phyloP scores from a whole-genome alignment of 2,329 filamentous ascomycete genomes.

The Coniochaeta sp. region DNA sequence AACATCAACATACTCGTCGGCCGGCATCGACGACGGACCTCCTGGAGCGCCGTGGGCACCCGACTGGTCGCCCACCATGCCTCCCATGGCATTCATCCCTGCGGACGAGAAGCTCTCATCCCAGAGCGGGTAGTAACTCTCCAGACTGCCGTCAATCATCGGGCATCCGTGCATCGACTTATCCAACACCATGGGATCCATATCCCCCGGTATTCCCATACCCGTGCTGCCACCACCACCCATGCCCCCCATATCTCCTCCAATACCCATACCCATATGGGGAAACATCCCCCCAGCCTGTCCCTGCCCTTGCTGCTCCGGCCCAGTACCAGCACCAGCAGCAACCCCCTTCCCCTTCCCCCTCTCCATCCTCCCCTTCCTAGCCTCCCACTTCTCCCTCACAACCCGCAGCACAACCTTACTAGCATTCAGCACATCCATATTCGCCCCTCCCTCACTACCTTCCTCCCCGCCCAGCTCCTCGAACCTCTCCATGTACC shows the following conservation, averaged over 20 bases:
- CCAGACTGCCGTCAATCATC: conserved; percentile 43
- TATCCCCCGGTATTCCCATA: too few species aligned
- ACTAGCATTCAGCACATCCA: conserved; percentile 37
- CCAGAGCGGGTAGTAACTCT: conserved; percentile 38
- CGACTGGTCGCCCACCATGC: neutral
- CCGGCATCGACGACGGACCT: neutral
- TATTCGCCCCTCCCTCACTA: conserved; percentile 13
- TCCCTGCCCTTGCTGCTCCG: conserved; percentile 2
- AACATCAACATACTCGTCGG: neutral
- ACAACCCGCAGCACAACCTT: conserved; percentile 38
- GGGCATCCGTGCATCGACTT: conserved; percentile 31
- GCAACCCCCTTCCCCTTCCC: conserved; percentile 4
- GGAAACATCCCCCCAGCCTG: neutral
- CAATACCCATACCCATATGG: neutral
- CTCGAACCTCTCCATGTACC: conserved; percentile 28
- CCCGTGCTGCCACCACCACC: too few species aligned
- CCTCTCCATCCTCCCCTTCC: conserved; percentile 26
- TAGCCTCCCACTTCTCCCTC: conserved; percentile 35
- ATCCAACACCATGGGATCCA: conserved; percentile 8
- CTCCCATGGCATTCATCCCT: neutral
- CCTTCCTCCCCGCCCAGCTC: conserved; percentile 3
- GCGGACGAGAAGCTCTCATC: conserved; percentile 21
- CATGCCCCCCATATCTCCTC: too few species aligned
- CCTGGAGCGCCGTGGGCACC: neutral
- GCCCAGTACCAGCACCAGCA: neutral